Evolutionary conservation across 805 yeast species (phyloP).

Genomic region (Metschnikowia lochheadii): DNA sequence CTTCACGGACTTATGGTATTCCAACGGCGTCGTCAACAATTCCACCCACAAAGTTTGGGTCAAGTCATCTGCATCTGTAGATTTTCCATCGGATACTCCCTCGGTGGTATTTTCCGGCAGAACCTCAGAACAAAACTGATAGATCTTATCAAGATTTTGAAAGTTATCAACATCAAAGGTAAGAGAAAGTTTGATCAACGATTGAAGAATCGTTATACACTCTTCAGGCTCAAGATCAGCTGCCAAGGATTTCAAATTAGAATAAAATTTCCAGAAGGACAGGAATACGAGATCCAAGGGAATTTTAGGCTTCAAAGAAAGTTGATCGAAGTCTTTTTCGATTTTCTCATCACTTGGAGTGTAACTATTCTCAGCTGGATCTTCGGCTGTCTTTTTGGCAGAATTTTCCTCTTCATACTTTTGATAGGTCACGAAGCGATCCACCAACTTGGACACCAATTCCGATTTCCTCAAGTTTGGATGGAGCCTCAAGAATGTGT

Average conservation of each 20-base stretch:
- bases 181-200: conserved; percentile 61
- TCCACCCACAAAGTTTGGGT: conserved; percentile 37
- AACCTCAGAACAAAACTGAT: conserved; percentile 49
- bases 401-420: conserved; percentile 21
- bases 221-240: conserved; percentile 69
- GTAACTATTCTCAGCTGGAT: background rate
- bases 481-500: conserved; percentile 60
- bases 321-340: background rate
- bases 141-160: conserved; percentile 58
- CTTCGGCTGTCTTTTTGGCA: background rate
- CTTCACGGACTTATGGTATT: conserved; percentile 37
- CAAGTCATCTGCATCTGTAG: conserved; percentile 17
- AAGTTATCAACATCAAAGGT: conserved; percentile 61
- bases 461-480: conserved; percentile 67
- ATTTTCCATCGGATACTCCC: conserved; percentile 6
- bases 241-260: conserved; percentile 49
- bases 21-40: conserved; percentile 48
- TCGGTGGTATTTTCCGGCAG: conserved; percentile 14
- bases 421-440: conserved; percentile 57
- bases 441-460: conserved; percentile 65
- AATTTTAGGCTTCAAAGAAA: background rate
- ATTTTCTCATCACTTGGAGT: background rate
- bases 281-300: conserved; percentile 45
- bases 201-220: conserved; percentile 57
- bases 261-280: conserved; percentile 63